Evolutionary conservation across 2,329 filamentous ascomycete species (phyloP).

Genomic region (Trichoderma asperellum): DNA sequence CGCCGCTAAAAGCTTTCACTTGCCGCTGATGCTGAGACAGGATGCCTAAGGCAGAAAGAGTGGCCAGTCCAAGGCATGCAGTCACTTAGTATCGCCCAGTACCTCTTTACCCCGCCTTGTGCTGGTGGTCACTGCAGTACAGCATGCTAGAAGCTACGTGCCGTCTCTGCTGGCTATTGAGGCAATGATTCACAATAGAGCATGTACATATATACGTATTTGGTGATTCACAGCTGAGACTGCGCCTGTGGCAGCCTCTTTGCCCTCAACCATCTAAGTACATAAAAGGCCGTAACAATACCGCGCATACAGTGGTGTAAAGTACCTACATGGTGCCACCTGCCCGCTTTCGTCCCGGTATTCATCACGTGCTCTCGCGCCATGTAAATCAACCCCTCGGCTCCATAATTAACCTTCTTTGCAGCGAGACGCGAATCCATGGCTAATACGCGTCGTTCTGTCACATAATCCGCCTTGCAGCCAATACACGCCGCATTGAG

Average conservation of each 20-base stretch:
- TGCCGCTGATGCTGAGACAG: constrained; percentile 5
- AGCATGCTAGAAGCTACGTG: constrained; percentile 4
- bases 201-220: neutral
- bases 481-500: neutral
- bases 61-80: neutral
- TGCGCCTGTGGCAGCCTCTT: neutral
- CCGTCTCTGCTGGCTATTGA: neutral
- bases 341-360: neutral
- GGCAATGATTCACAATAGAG: neutral
- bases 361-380: constrained; percentile 21
- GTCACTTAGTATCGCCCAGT: neutral
- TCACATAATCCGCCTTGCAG: neutral
- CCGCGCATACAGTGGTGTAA: neutral
- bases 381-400: neutral
- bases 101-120: constrained; percentile 2
- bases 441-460: constrained; percentile 16
- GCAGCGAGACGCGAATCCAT: constrained; percentile 12
- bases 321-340: neutral
- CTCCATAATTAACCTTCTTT: neutral
- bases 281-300: neutral
- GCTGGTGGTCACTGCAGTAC: neutral
- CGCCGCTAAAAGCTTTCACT: constrained; percentile 23
- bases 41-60: constrained; percentile 27
- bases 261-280: neutral
- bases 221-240: neutral